These are phyloP conservation scores for Pholiota molesta DNA, from an alignment of 768 basidiomycete genomes.

Conservation along the genomic window DNA sequence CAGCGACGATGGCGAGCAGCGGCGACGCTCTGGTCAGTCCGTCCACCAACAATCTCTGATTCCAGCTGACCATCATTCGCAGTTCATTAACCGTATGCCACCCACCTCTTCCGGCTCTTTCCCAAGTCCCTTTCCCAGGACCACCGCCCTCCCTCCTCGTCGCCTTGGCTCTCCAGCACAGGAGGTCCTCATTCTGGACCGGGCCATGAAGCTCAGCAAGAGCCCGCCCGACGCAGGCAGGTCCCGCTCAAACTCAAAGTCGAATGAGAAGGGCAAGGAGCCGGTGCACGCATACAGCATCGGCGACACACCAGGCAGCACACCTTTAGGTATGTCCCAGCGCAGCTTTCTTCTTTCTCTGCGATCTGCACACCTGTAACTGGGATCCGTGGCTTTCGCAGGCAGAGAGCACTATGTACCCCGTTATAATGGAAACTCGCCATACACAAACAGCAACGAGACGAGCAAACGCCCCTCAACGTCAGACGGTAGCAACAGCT, in stretches of 20 bases:
- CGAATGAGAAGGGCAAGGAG: conserved; percentile 36
- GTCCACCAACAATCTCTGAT: neutral
- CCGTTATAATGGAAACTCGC: conserved; percentile 23
- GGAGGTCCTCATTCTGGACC: conserved; percentile 12
- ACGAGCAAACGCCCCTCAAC: conserved; percentile 22
- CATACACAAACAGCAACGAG: conserved; percentile 15
- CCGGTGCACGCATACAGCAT: conserved; percentile 22
- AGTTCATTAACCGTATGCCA: conserved; percentile 19
- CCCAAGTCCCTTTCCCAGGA: conserved; percentile 23
- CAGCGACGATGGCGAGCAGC: neutral
- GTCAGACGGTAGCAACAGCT: conserved; percentile 15
- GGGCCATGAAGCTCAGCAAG: conserved; percentile 24
- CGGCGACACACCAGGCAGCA: conserved; percentile 1
- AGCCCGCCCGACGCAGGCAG: conserved; percentile 17
- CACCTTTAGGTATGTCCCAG: neutral
- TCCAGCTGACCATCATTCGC: conserved; percentile 13
- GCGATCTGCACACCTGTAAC: neutral
- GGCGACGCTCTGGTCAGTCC: neutral
- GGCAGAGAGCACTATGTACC: conserved; percentile 23
- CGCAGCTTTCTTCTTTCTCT: neutral
- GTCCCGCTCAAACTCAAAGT: conserved; percentile 21
- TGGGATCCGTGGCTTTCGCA: conserved; percentile 5
- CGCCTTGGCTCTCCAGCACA: conserved; percentile 22
- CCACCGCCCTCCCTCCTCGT: conserved; percentile 24
- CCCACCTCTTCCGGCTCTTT: conserved; percentile 22